Percentiles rank a stretch among this genome's conserved stretches.
phyloP scores from a whole-genome alignment of 805 yeast species.

The Hanseniaspora pseudoguilliermondii region DNA sequence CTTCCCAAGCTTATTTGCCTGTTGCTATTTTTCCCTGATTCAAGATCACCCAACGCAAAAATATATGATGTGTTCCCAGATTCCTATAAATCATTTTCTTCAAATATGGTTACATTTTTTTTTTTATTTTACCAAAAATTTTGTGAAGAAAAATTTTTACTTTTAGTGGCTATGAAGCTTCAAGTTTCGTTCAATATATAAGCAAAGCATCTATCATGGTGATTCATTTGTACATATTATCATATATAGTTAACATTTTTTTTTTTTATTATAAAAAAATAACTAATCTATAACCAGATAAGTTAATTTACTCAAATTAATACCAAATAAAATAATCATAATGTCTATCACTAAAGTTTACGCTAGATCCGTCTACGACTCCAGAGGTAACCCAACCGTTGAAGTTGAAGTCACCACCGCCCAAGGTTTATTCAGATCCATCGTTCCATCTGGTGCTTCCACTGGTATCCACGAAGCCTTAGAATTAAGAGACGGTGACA shows the following conservation, averaged over 20 bases:
- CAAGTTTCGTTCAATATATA: slow-evolving; percentile 29
- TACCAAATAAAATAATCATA: slow-evolving; percentile 5
- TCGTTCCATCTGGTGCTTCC: slow-evolving; percentile 99
- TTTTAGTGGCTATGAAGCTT: not conserved
- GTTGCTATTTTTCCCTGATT: not conserved
- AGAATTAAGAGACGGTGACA: slow-evolving; percentile 97
- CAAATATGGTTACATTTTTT: not conserved
- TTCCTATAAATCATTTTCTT: not conserved
- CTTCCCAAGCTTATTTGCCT: too few species aligned
- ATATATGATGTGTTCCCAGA: slow-evolving; percentile 29
- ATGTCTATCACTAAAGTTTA: slow-evolving; percentile 81
- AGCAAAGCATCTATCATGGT: slow-evolving; percentile 32
- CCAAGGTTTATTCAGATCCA: slow-evolving; percentile 88
- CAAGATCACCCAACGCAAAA: not conserved
- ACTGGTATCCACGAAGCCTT: slow-evolving; percentile 98
- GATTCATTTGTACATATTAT: too few species aligned
- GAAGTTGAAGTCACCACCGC: slow-evolving; percentile 93
- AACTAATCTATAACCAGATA: slow-evolving; percentile 14
- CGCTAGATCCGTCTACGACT: slow-evolving; percentile 97
- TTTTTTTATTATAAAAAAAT: not conserved
- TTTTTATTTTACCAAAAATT: not conserved
- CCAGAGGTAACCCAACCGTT: slow-evolving; percentile 99
- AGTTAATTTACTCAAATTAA: slow-evolving; percentile 16
- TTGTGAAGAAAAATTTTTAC: not conserved
- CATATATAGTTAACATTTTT: slow-evolving; percentile 28